Evolutionary conservation across 2,329 filamentous ascomycete species (phyloP).

Genomic region (Stagonosporopsis chrysanthemi): DNA sequence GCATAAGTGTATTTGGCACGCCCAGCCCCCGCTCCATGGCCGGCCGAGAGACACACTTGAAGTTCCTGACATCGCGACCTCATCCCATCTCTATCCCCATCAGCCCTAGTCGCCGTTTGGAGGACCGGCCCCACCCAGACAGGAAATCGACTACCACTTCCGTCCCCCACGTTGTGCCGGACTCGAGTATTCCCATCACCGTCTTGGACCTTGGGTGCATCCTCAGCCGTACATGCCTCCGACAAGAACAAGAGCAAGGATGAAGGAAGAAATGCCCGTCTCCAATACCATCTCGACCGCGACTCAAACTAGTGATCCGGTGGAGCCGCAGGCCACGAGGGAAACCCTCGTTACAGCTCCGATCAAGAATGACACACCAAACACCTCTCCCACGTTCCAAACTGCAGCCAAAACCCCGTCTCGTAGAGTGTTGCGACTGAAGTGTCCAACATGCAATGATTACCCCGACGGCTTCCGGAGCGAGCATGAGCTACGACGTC

Average conservation of each 20-base stretch:
- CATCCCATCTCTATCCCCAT: conserved; percentile 26
- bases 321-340: conserved; percentile 33
- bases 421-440: conserved; percentile 45
- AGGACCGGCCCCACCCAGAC: conserved; percentile 40
- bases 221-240: conserved; percentile 42
- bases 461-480: conserved; percentile 83
- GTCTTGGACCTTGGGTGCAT: conserved; percentile 18
- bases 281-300: conserved; percentile 29
- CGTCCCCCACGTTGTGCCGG: conserved; percentile 20
- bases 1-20: conserved; percentile 39
- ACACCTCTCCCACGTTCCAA: conserved; percentile 44
- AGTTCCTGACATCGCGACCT: conserved; percentile 30
- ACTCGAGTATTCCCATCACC: conserved; percentile 22
- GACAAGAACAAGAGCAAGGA: conserved; percentile 44
- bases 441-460: conserved; percentile 72
- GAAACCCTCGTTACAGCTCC: conserved; percentile 44
- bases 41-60: conserved; percentile 34
- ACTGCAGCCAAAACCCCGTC: conserved; percentile 39
- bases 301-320: conserved; percentile 34
- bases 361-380: conserved; percentile 34
- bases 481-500: conserved; percentile 72
- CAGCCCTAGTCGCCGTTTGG: conserved; percentile 41
- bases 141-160: conserved; percentile 30
- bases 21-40: conserved; percentile 42
- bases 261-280: conserved; percentile 38